Base-by-base conservation (phyloP, 441 rosid species). In the Melastoma candidum region DNA sequence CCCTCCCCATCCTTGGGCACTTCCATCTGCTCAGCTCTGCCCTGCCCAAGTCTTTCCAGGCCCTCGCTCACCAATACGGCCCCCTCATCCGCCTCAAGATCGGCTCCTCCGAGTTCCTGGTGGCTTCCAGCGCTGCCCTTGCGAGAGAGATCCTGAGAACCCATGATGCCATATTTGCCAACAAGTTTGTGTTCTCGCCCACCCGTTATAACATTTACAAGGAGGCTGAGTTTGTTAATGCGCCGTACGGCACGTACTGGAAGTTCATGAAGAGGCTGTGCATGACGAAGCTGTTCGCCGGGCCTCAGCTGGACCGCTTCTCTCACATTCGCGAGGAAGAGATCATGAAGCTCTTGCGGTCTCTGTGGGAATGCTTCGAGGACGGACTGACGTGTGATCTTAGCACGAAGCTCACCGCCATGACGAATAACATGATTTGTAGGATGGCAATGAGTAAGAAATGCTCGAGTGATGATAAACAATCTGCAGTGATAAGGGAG, bases 1-100 rank as follows among this genome's bases (percentile, higher is more conserved):
- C 86, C 8, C 72, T 82, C 17, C 88, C 96, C 26, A 36, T 87
- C 63, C 72, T 82, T 29, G 90, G 90, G 50, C 96, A 87, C 71
- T 78, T 80, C 67, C 94, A 82, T 55, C 77, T 82, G 11, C 49
- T 84, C 6, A 67, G 78, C 63, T 52, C 73, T 17, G 76, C 72
- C 59, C 63, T 82, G 7, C 84, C 90, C 9, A 71, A 58, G n/a
- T 78, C 84, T 48, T 72, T 88, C 67, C 79, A 79, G 69, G 45
- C 57, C 49, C 61, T 85, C 14, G 82, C 92, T 46, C 65, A 41
- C 50, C 77, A 56, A 49, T 69, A 76, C n/a, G 92, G 96, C 25
- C 92, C 96, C 1, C 75, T 88, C 56, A 73, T 88, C 64, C 53
- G 51, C 48, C 60, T 85, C 52, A 82, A 81, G 32, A 65, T 88